phyloP scores from a whole-genome alignment of 306 rosid species.

The Ormosia emarginata region DNA sequence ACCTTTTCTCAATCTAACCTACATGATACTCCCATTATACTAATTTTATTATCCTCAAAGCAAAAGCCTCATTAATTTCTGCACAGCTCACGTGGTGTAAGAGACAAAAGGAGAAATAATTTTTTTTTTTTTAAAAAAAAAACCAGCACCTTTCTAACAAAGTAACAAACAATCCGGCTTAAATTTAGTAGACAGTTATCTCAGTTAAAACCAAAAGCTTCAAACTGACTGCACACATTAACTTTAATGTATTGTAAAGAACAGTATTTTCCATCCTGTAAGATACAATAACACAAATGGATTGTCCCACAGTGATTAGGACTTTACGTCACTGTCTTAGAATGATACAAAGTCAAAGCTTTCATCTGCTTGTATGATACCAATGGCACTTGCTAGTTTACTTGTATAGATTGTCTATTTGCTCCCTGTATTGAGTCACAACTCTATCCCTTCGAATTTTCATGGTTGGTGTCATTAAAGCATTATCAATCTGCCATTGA shows the following conservation, averaged over 20 bases:
- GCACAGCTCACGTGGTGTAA: too few species aligned
- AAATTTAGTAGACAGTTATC: too few species aligned
- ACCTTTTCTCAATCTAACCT: too few species aligned
- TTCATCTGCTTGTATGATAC: background rate
- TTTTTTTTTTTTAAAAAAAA: too few species aligned
- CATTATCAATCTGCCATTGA: slow-evolving; percentile 71
- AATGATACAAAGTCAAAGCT: background rate
- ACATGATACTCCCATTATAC: too few species aligned
- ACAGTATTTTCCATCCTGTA: background rate
- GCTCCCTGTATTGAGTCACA: slow-evolving; percentile 47
- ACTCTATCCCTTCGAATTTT: slow-evolving; percentile 82
- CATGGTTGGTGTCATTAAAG: slow-evolving; percentile 90
- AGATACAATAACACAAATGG: background rate
- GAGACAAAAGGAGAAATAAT: too few species aligned
- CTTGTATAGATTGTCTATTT: slow-evolving; percentile 70
- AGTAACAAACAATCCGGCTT: too few species aligned
- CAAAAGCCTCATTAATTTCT: too few species aligned
- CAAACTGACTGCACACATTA: too few species aligned
- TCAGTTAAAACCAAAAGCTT: too few species aligned
- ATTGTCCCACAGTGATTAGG: background rate
- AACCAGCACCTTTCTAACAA: too few species aligned
- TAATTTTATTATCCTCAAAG: too few species aligned
- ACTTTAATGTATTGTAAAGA: background rate
- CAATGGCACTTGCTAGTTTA: slow-evolving; percentile 4
- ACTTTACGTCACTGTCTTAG: background rate